Conservation (phyloP, 352 stramenopile genomes). For the Phytophthora melonis region DNA sequence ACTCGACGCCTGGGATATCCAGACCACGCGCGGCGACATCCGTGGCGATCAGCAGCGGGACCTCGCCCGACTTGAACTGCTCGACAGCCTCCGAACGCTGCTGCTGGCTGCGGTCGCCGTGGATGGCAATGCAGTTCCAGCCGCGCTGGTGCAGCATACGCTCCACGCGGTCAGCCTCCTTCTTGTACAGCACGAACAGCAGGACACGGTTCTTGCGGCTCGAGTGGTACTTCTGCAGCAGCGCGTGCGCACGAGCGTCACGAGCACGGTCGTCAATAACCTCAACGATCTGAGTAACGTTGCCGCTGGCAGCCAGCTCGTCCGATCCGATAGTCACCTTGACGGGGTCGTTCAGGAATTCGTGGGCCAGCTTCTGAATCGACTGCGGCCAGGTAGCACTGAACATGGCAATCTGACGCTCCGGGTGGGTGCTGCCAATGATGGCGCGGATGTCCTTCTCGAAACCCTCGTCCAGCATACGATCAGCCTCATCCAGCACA, state of each 20-base stretch:
- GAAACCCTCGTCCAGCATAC: slow-evolving; percentile 95
- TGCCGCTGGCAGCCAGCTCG: slow-evolving; percentile 95
- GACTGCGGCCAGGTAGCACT: slow-evolving; percentile 96
- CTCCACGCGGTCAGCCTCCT: slow-evolving; percentile 97
- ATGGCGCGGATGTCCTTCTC: slow-evolving; percentile 95
- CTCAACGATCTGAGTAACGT: slow-evolving; percentile 96
- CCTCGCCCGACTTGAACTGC: slow-evolving; percentile 95
- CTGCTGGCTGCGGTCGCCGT: slow-evolving; percentile 96
- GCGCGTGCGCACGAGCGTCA: slow-evolving; percentile 86
- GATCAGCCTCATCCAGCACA: slow-evolving; percentile 97
- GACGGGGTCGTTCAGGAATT: slow-evolving; percentile 95
- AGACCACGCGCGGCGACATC: slow-evolving; percentile 97
- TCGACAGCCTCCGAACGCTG: slow-evolving; percentile 92
- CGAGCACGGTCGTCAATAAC: slow-evolving; percentile 94
- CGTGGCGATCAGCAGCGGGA: slow-evolving; percentile 96
- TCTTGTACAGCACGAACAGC: slow-evolving; percentile 99
- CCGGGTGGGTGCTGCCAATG: slow-evolving; percentile 78
- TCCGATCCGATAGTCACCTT: slow-evolving; percentile 95
- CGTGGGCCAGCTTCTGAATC: slow-evolving; percentile 96
- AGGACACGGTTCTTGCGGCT: slow-evolving; percentile 94
- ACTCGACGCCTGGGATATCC: slow-evolving; percentile 97
- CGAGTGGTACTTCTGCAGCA: slow-evolving; percentile 95
- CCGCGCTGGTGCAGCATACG: slow-evolving; percentile 91
- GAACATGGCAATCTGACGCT: slow-evolving; percentile 98
- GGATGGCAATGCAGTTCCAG: slow-evolving; percentile 95